Conservation (phyloP, 441 rosid genomes). For the Adansonia gregorii region DNA sequence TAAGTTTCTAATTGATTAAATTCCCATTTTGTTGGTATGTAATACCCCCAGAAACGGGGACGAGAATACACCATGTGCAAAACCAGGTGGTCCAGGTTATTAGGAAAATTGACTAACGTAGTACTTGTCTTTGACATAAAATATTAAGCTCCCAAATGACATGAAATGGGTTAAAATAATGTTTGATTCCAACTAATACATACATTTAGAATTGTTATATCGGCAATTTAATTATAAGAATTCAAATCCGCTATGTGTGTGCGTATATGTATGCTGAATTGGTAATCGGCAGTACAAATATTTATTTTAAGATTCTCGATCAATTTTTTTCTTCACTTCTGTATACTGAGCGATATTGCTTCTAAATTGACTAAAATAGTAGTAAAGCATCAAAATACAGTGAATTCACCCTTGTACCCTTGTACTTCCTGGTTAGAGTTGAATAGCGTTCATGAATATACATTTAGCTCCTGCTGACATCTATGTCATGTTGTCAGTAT, state of each 20-base stretch:
- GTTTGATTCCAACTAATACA: background rate
- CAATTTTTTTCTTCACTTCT: slow-evolving; percentile 11
- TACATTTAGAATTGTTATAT: background rate
- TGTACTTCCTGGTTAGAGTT: background rate
- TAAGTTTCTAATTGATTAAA: background rate
- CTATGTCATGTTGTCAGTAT: background rate
- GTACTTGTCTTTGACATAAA: background rate
- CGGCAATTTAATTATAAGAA: background rate
- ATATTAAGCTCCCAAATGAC: background rate
- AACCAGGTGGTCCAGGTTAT: background rate
- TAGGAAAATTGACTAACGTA: background rate
- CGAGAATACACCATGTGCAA: background rate
- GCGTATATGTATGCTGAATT: background rate
- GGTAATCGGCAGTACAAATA: background rate
- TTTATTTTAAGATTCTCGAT: slow-evolving; percentile 3
- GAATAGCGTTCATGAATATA: slow-evolving; percentile 8
- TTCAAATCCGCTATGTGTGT: background rate
- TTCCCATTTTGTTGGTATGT: background rate
- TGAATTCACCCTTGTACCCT: slow-evolving; percentile 8
- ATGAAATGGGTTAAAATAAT: background rate
- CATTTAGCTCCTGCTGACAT: background rate
- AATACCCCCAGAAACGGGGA: background rate
- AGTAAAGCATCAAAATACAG: slow-evolving; percentile 5
- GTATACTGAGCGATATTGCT: background rate
- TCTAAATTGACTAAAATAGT: slow-evolving; percentile 2